Percentiles rank a stretch among this genome's conserved stretches.
Evolutionary conservation across 352 stramenopile species (phyloP).

Genomic region (Globisporangium iwayamae): DNA sequence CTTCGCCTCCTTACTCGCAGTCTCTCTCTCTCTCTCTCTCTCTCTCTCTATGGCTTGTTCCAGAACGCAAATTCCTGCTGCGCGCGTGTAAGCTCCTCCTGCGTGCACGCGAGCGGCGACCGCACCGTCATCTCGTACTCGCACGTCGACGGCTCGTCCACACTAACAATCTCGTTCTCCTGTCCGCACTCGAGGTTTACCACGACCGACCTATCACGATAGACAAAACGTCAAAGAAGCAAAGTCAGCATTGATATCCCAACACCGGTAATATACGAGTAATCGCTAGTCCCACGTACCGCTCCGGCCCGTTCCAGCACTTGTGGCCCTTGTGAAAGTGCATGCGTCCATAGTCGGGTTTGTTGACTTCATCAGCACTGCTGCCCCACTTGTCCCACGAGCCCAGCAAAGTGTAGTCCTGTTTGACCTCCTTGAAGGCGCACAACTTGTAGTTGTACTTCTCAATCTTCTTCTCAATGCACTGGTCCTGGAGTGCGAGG

Average conservation of each 20-base stretch:
- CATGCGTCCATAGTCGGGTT: constrained; percentile 52
- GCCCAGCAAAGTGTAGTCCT: constrained; percentile 77
- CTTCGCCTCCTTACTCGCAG: background rate
- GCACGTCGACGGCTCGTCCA: constrained; percentile 92
- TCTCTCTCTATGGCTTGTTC: constrained; percentile 12
- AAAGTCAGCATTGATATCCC: background rate
- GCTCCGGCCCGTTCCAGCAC: constrained; percentile 91
- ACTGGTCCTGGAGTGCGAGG: constrained; percentile 72
- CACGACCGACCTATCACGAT: constrained; percentile 38
- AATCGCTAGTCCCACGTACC: constrained; percentile 22
- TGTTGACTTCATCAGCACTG: constrained; percentile 3
- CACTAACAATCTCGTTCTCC: constrained; percentile 78
- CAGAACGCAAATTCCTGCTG: constrained; percentile 54
- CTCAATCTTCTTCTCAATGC: constrained; percentile 75
- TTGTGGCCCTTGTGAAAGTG: constrained; percentile 75
- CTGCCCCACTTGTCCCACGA: constrained; percentile 61
- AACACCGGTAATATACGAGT: background rate
- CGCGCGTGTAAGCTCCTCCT: constrained; percentile 36
- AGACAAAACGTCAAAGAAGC: background rate
- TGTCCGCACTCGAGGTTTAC: constrained; percentile 80
- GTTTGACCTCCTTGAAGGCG: constrained; percentile 74
- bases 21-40: background rate
- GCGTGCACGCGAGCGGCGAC: constrained; percentile 59
- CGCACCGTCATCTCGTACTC: constrained; percentile 87
- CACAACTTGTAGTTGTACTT: constrained; percentile 90